phyloP scores from a whole-genome alignment of 768 basidiomycete genomes.

The Calocybe cyanea region DNA sequence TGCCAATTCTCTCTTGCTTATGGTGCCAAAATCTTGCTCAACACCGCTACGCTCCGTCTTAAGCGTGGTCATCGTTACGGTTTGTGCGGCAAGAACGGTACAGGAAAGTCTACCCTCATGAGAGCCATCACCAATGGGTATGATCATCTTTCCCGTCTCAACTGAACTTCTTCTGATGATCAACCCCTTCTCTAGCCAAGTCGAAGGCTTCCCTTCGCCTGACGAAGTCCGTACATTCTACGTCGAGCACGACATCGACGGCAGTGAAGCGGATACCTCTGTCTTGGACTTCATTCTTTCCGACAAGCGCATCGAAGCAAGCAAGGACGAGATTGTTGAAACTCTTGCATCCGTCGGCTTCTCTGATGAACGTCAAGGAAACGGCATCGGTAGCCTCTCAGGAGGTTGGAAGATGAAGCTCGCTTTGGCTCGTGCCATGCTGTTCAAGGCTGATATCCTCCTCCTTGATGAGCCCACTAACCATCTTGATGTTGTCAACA shows the following conservation, averaged over 20 bases:
- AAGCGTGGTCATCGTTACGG: constrained; percentile 99
- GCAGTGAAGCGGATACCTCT: constrained; percentile 87
- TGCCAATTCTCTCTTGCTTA: constrained; percentile 99
- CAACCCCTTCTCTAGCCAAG: constrained; percentile 56
- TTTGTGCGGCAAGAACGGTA: constrained; percentile 98
- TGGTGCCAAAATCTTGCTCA: constrained; percentile 97
- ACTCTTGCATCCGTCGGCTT: constrained; percentile 92
- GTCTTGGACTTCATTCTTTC: constrained; percentile 83
- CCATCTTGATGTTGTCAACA: constrained; percentile 95
- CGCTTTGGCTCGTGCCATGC: constrained; percentile 92
- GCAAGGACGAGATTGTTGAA: constrained; percentile 66
- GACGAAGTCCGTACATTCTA: constrained; percentile 98
- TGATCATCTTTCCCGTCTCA: constrained; percentile 9
- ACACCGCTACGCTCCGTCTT: constrained; percentile 93
- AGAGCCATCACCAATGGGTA: constrained; percentile 86
- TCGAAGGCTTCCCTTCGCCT: constrained; percentile 97
- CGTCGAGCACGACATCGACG: constrained; percentile 99
- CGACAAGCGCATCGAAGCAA: constrained; percentile 79
- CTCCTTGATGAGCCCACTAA: constrained; percentile 96
- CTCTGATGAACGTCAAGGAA: constrained; percentile 78
- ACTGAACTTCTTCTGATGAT: constrained; percentile 15
- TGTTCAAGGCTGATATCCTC: constrained; percentile 97
- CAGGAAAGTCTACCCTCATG: constrained; percentile 95
- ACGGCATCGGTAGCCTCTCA: constrained; percentile 85
- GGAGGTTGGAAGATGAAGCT: constrained; percentile 99